phyloP scores from a whole-genome alignment of 768 basidiomycete species.

The Trametes villosa region DNA sequence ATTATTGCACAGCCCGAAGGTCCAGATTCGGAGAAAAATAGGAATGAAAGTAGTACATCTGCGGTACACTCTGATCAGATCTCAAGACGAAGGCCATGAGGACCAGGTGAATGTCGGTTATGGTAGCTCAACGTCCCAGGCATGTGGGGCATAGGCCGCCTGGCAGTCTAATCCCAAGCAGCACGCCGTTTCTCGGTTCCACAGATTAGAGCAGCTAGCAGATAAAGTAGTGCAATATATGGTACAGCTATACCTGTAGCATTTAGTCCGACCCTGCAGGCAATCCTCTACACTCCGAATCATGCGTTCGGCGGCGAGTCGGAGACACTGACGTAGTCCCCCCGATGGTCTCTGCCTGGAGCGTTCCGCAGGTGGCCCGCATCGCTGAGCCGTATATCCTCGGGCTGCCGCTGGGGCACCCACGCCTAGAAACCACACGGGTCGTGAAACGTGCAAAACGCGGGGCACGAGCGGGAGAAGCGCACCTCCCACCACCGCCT shows the following conservation, averaged over 20 bases:
- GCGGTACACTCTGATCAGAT: no score
- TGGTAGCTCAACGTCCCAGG: neutral
- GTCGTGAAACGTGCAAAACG: constrained; percentile 23
- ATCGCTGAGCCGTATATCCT: constrained; percentile 53
- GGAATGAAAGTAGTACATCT: no score
- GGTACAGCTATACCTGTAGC: constrained; percentile 18
- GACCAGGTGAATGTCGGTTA: no score
- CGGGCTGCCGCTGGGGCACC: constrained; percentile 50
- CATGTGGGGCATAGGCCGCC: neutral
- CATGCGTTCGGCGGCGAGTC: constrained; percentile 28
- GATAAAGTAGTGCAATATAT: constrained; percentile 9
- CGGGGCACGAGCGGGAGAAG: constrained; percentile 2
- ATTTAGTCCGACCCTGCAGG: constrained; percentile 8
- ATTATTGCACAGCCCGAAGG: no score
- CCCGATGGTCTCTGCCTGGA: constrained; percentile 39
- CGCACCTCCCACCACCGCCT: constrained; percentile 85
- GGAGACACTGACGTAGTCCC: constrained; percentile 51
- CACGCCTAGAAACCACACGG: constrained; percentile 45
- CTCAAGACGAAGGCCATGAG: no score
- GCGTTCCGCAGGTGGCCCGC: constrained; percentile 21
- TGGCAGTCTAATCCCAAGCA: neutral
- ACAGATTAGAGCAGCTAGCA: neutral
- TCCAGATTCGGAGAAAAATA: no score
- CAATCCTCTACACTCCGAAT: neutral
- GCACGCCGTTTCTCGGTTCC: neutral